phyloP scores from a whole-genome alignment of 1,139 yeast genomes.

The Geotrichum klebahnii region DNA sequence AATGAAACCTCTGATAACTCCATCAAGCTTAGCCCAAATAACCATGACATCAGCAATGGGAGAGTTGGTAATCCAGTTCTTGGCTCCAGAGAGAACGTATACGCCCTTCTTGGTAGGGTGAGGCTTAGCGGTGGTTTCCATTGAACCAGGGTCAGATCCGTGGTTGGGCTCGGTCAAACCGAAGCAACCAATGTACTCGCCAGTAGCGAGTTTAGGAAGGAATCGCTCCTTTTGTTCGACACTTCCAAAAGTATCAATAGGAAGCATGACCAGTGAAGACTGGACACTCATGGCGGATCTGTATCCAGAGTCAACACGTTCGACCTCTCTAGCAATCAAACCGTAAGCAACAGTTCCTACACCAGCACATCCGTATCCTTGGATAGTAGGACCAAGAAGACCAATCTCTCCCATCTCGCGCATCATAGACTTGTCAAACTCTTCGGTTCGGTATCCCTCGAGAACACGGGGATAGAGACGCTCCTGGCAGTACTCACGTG shows the following conservation, averaged over 20 bases:
- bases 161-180: conserved; percentile 48
- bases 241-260: conserved; percentile 43
- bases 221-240: conserved; percentile 44
- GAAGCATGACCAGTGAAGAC: conserved; percentile 47
- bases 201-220: conserved; percentile 43
- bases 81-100: conserved; percentile 43
- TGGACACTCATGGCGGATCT: conserved; percentile 47
- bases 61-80: conserved; percentile 47
- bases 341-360: conserved; percentile 45
- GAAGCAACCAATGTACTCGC: conserved; percentile 46
- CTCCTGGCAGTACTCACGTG: conserved; percentile 42
- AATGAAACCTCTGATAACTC: conserved; percentile 44
- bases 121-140: conserved; percentile 44
- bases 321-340: conserved; percentile 45
- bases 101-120: conserved; percentile 45
- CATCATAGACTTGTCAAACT: conserved; percentile 40
- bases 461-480: conserved; percentile 42
- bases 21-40: conserved; percentile 47
- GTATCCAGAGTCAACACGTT: conserved; percentile 45
- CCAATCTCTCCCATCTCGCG: conserved; percentile 45
- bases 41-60: conserved; percentile 45
- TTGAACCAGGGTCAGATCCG: conserved; percentile 46
- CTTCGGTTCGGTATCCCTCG: conserved; percentile 43
- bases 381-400: conserved; percentile 43
- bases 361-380: conserved; percentile 47